phyloP scores from a whole-genome alignment of 1,139 yeast species.

The Magnusiomyces fungicola region DNA sequence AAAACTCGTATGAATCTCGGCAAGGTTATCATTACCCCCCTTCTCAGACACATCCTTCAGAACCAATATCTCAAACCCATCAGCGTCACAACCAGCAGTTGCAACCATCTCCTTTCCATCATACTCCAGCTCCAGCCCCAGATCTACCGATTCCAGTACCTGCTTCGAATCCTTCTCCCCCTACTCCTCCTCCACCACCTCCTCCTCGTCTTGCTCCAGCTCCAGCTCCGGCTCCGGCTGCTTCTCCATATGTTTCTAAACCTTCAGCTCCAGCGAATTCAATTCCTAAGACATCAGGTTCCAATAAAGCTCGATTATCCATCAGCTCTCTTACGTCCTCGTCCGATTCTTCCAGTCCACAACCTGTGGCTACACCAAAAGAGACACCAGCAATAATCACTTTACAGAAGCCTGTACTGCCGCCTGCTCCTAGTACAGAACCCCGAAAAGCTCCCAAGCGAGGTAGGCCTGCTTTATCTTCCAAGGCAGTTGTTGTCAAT shows the following conservation, averaged over 20 bases:
- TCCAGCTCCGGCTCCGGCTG: not conserved
- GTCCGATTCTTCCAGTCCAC: not conserved
- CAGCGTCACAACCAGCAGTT: not conserved
- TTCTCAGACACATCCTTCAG: not conserved
- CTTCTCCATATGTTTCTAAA: not conserved
- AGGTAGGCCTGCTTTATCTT: not conserved
- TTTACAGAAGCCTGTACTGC: no score
- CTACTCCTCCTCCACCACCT: not conserved
- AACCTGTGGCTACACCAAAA: not conserved
- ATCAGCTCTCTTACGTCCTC: slow-evolving; percentile 2
- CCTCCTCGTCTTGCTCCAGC: not conserved
- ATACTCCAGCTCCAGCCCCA: not conserved
- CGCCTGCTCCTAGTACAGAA: no score
- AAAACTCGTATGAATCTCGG: not conserved
- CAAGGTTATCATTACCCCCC: not conserved
- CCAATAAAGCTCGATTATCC: not conserved
- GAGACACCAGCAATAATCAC: no score
- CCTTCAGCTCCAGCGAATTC: no score
- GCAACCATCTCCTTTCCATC: no score
- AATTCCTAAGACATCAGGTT: no score
- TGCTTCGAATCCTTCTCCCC: no score
- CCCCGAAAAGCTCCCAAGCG: not conserved
- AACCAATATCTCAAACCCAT: not conserved
- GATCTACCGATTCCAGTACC: not conserved
- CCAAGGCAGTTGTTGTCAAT: not conserved